phyloP scores from a whole-genome alignment of 257 asterid species.

The Oldenlandia corymbosa region DNA sequence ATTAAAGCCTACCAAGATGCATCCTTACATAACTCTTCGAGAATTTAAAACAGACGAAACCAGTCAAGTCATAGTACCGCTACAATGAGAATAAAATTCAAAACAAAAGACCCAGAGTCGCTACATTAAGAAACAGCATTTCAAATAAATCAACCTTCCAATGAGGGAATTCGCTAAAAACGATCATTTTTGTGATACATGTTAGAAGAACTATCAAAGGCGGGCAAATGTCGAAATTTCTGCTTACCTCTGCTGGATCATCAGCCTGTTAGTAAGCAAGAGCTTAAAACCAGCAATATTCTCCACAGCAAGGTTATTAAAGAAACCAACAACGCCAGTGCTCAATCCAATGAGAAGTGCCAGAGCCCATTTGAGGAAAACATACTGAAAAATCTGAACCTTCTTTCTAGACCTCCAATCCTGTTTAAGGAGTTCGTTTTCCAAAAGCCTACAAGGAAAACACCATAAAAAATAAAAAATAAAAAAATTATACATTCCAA shows the following conservation, averaged over 20 bases:
- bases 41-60: neutral
- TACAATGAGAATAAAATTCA: neutral
- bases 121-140: neutral
- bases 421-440: slow-evolving; percentile 87
- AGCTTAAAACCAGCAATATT: slow-evolving; percentile 90
- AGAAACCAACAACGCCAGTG: slow-evolving; percentile 82
- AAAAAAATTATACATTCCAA: slow-evolving; percentile 12
- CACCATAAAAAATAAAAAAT: neutral
- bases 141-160: no score
- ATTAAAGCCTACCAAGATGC: neutral
- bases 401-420: slow-evolving; percentile 92
- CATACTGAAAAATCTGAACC: slow-evolving; percentile 68
- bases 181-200: no score
- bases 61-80: neutral
- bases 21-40: neutral
- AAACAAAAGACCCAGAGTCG: neutral
- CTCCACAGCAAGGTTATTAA: slow-evolving; percentile 82
- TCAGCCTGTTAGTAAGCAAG: slow-evolving; percentile 50
- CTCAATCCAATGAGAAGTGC: slow-evolving; percentile 80
- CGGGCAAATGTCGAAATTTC: slow-evolving; percentile 14
- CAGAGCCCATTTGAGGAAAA: slow-evolving; percentile 84
- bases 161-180: no score
- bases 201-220: no score
- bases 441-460: slow-evolving; percentile 59
- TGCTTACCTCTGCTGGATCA: slow-evolving; percentile 60